Base-by-base conservation (phyloP, 1,284 basidiomycete species). In the Sporisorium scitamineum region DNA sequence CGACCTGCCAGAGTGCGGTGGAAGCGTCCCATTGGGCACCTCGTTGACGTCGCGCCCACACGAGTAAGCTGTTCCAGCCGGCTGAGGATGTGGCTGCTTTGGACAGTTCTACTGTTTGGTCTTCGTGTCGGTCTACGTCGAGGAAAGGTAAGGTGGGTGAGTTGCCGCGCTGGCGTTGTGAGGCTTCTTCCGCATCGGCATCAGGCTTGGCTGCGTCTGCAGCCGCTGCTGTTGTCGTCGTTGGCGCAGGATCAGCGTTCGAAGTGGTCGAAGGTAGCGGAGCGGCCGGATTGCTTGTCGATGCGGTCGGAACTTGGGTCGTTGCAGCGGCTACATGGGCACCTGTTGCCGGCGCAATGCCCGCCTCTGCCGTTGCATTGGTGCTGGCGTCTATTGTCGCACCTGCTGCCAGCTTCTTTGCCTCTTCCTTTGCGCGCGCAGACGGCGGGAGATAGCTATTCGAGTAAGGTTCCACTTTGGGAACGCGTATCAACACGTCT, bases 1-100 rank as follows among this genome's bases (percentile, higher is more conserved):
- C 75, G 20, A 79, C 78, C 37, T 79, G 78, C 78, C 78, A 79
- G 14, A 76, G 55, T 0, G 60, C 65, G 16, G 80, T 80, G 13
- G 57, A 63, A 22, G 53, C 53, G 53, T 82, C 80, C 80, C 80
- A 82, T 51, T 82, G 80, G 0, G 80, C 72, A n/a, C 80, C 80
- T 18, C 80, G 51, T 42, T 77, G 73, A 26, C 78, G 62, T 2
- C 80, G 42, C 11, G 80, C 80, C 80, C 80, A 82, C 7, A 80
- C 57, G 3, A 82, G 67, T 13, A 82, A 54, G 24, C 67, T 72
- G 71, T 82, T 82, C 80, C 80, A 82, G 10, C 78, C 77, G 9
- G 80, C 80, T 2, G 80, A 65, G 4, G 76, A 79, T 2, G 79
- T 79, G 29, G 69, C 70, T 10, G 69, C 76, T 61, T 75, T 78